phyloP scores from a whole-genome alignment of 2,329 filamentous ascomycete genomes.

The Pseudopyricularia javanii region DNA sequence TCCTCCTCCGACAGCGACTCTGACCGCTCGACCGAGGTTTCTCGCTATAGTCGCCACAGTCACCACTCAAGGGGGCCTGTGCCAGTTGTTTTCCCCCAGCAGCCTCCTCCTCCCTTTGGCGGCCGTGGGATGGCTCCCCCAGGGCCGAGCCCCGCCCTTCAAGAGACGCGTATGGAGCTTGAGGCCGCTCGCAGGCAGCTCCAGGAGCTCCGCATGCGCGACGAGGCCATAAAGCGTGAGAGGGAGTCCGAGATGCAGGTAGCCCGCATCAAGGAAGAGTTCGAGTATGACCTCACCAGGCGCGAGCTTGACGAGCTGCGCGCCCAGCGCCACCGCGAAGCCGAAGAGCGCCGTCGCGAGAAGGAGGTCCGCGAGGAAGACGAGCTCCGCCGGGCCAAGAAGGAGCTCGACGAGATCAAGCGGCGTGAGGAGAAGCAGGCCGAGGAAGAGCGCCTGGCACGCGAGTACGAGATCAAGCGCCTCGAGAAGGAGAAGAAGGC shows the following conservation, averaged over 20 bases:
- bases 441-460: constrained; percentile 37
- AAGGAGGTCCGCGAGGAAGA: constrained; percentile 31
- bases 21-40: constrained; percentile 7
- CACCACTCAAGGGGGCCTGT: not conserved
- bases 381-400: constrained; percentile 35
- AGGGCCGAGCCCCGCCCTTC: not conserved
- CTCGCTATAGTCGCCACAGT: not conserved
- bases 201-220: constrained; percentile 21
- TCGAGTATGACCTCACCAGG: constrained; percentile 21
- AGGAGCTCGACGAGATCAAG: constrained; percentile 34
- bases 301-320: constrained; percentile 26
- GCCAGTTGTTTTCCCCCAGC: not conserved
- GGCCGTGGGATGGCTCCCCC: not conserved
- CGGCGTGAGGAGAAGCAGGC: constrained; percentile 31
- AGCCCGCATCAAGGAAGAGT: constrained; percentile 9
- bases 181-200: constrained; percentile 26
- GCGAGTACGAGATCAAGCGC: constrained; percentile 35
- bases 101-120: not conserved
- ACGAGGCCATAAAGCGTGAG: constrained; percentile 5
- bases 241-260: constrained; percentile 16
- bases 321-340: constrained; percentile 16
- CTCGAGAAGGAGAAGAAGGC: constrained; percentile 31
- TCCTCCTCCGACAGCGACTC: constrained; percentile 30
- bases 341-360: constrained; percentile 19
- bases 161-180: constrained; percentile 18